phyloP scores from a whole-genome alignment of 192 early-diverging fungal genomes.

The Coemansia sp. region DNA sequence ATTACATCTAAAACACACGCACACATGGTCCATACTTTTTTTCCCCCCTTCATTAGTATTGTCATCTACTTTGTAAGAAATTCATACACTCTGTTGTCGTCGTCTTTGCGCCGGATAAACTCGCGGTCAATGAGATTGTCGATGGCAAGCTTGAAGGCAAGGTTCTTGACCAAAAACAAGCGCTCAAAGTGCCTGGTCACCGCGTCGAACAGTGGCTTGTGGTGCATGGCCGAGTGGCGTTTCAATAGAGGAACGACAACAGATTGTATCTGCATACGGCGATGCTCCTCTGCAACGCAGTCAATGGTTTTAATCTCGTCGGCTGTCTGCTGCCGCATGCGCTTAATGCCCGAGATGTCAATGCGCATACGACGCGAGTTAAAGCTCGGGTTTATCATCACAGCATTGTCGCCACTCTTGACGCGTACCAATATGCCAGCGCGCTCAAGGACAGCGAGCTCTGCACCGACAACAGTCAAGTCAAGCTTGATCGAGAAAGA shows the following conservation, averaged over 20 bases:
- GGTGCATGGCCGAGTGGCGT: neutral
- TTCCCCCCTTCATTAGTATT: too few species aligned
- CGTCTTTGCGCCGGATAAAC: neutral
- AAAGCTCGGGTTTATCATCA: conserved; percentile 23
- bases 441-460: neutral
- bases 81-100: neutral
- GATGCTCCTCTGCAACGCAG: conserved; percentile 71
- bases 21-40: too few species aligned
- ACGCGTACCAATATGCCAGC: neutral
- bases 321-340: conserved; percentile 78
- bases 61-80: neutral
- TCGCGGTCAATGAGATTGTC: neutral
- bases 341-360: conserved; percentile 82
- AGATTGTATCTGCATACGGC: neutral
- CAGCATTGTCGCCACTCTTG: neutral
- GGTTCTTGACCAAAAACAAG: neutral
- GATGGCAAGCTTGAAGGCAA: neutral
- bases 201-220: neutral
- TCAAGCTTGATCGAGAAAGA: neutral
- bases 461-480: neutral
- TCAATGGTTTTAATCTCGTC: conserved; percentile 72
- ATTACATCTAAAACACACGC: too few species aligned
- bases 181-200: neutral
- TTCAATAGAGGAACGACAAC: neutral
- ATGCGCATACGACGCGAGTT: conserved; percentile 82